phyloP scores from a whole-genome alignment of 371 early-diverging fungal species.

The Funneliformis caledonium region DNA sequence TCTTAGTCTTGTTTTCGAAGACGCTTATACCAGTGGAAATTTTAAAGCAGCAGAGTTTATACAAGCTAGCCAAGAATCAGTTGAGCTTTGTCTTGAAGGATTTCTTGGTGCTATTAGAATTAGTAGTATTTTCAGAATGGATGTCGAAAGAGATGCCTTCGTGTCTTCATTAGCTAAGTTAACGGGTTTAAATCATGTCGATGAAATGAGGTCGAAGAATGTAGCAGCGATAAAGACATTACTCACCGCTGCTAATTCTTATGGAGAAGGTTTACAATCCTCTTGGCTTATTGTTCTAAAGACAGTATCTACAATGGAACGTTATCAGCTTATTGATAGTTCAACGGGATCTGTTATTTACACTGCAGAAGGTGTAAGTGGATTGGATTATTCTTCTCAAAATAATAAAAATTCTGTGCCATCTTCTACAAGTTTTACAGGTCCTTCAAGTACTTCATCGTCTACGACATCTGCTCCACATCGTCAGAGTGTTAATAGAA shows the following conservation, averaged over 20 bases:
- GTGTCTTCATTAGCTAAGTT: slow-evolving; percentile 67
- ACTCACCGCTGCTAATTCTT: slow-evolving; percentile 60
- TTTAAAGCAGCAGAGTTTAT: slow-evolving; percentile 48
- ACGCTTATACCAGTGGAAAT: slow-evolving; percentile 53
- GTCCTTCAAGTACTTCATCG: slow-evolving; percentile 44
- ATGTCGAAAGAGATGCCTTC: slow-evolving; percentile 71
- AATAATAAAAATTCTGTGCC: neutral
- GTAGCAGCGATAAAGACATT: slow-evolving; percentile 66
- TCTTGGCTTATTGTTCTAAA: slow-evolving; percentile 71
- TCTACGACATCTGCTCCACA: slow-evolving; percentile 40
- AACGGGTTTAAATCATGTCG: slow-evolving; percentile 62
- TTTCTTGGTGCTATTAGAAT: slow-evolving; percentile 64
- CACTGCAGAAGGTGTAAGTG: slow-evolving; percentile 28
- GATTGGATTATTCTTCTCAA: slow-evolving; percentile 36
- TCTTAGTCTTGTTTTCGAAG: slow-evolving; percentile 66
- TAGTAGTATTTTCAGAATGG: slow-evolving; percentile 69
- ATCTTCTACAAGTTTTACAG: neutral
- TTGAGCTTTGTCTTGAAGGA: slow-evolving; percentile 61
- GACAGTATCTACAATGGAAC: slow-evolving; percentile 68
- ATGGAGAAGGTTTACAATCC: slow-evolving; percentile 64
- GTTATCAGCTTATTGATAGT: slow-evolving; percentile 49
- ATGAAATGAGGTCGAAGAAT: slow-evolving; percentile 69
- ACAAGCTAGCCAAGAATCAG: slow-evolving; percentile 49
- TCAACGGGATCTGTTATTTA: slow-evolving; percentile 45
- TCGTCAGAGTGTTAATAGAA: slow-evolving; percentile 22